Evolutionary conservation across 768 basidiomycete species (phyloP).

Genomic region (Sarcodon sp.): DNA sequence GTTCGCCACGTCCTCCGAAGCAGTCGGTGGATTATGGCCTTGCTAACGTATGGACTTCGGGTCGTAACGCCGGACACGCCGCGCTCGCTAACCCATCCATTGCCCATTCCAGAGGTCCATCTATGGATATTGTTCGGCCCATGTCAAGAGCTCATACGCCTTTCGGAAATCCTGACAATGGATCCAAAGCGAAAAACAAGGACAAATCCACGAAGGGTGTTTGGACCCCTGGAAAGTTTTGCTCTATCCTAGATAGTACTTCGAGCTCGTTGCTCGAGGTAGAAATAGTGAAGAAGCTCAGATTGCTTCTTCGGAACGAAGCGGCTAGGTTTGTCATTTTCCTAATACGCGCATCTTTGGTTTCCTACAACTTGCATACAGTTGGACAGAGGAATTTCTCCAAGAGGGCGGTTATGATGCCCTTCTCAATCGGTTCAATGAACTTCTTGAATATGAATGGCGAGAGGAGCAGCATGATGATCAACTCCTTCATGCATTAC

Average conservation of each 20-base stretch:
- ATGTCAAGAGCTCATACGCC: constrained; percentile 29
- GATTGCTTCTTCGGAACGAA: constrained; percentile 83
- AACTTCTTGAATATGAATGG: constrained; percentile 94
- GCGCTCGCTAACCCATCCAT: background rate
- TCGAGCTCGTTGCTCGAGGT: constrained; percentile 75
- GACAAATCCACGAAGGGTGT: constrained; percentile 42
- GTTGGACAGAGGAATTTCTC: constrained; percentile 87
- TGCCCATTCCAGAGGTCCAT: background rate
- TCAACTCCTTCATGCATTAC: constrained; percentile 80
- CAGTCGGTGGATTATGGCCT: constrained; percentile 22
- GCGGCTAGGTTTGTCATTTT: constrained; percentile 50
- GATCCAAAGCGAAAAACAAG: constrained; percentile 25
- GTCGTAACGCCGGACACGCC: background rate
- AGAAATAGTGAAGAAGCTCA: constrained; percentile 76
- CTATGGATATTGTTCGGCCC: constrained; percentile 20
- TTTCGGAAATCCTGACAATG: constrained; percentile 28
- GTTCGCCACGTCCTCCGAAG: constrained; percentile 32
- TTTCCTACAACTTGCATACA: constrained; percentile 14
- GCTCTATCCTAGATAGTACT: constrained; percentile 49
- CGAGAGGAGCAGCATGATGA: constrained; percentile 98
- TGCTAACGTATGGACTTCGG: constrained; percentile 9
- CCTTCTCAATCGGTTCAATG: constrained; percentile 73
- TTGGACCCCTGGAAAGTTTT: constrained; percentile 46
- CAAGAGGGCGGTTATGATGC: constrained; percentile 76
- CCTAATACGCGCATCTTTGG: constrained; percentile 1